A percentile compares a stretch with the other conserved stretches of the same genome.
phyloP scores from a whole-genome alignment of 2,329 filamentous ascomycete genomes.

The Phyllosticta citriasiana region DNA sequence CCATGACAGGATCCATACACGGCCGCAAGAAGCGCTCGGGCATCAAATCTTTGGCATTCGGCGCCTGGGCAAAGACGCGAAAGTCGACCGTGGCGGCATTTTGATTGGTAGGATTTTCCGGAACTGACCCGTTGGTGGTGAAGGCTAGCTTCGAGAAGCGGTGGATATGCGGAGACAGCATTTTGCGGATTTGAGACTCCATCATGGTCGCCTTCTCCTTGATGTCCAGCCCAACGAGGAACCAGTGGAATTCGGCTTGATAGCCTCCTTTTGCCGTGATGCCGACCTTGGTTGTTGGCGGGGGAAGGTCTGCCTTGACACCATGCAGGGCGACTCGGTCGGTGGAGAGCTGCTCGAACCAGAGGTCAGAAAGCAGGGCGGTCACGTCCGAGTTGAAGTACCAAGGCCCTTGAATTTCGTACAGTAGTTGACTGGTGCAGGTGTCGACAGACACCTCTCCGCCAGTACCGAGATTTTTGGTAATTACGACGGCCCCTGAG shows the following conservation, averaged over 20 bases:
- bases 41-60: constrained; percentile 23
- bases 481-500: constrained; percentile 19
- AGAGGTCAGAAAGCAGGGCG: constrained; percentile 40
- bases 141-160: constrained; percentile 28
- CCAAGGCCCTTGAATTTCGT: constrained; percentile 33
- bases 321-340: constrained; percentile 42
- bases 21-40: constrained; percentile 30
- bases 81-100: constrained; percentile 41
- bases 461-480: constrained; percentile 15
- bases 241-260: constrained; percentile 38
- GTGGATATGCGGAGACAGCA: constrained; percentile 27
- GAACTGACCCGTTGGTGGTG: constrained; percentile 30
- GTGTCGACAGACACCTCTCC: constrained; percentile 14
- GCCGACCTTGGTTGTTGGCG: constrained; percentile 31
- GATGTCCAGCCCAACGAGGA: constrained; percentile 36
- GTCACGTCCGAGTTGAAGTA: constrained; percentile 51
- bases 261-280: constrained; percentile 37
- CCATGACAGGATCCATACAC: constrained; percentile 33
- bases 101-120: constrained; percentile 34
- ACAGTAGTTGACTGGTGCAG: constrained; percentile 13
- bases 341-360: constrained; percentile 40
- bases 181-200: constrained; percentile 25
- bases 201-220: constrained; percentile 35
- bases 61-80: constrained; percentile 38
- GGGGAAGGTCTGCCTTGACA: constrained; percentile 33